These are phyloP conservation scores for Angomonas ambiguus DNA, from an alignment of 208 protist species.

Conservation along the genomic window DNA sequence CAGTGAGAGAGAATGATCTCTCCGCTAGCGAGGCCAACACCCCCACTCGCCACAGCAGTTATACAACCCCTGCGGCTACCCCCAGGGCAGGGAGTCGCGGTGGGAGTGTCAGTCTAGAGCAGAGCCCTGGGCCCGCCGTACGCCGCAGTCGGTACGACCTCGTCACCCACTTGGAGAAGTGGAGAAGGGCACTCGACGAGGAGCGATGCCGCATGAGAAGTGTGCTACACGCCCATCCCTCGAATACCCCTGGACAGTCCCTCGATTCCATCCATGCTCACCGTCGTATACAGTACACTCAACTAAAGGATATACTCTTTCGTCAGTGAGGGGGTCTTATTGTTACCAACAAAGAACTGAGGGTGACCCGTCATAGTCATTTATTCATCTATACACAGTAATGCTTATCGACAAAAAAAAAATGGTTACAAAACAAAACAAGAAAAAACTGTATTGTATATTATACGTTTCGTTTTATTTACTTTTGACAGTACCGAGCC, in stretches of 20 bases:
- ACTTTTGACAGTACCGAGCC: too few relatives aligned
- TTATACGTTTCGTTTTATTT: too few relatives aligned
- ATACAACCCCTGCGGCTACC: not conserved
- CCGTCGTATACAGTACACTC: not conserved
- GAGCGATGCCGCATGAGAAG: slow-evolving; percentile 26
- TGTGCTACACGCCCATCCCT: slow-evolving; percentile 17
- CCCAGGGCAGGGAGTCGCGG: not conserved
- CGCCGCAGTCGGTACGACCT: slow-evolving; percentile 44
- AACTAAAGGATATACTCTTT: not conserved
- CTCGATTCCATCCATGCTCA: slow-evolving; percentile 1
- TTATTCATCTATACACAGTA: too few relatives aligned
- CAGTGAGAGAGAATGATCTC: not conserved
- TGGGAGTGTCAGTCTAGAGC: not conserved
- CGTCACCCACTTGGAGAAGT: slow-evolving; percentile 45
- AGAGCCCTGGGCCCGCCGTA: not conserved
- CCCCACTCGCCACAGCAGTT: slow-evolving; percentile 14
- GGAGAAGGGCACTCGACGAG: slow-evolving; percentile 27
- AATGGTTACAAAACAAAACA: not conserved
- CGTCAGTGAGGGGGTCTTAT: too few relatives aligned
- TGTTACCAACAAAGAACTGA: too few relatives aligned
- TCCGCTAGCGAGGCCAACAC: slow-evolving; percentile 1
- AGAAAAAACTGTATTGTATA: too few relatives aligned
- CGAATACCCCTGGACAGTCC: not conserved
- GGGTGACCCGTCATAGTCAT: too few relatives aligned
- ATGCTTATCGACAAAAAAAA: too few relatives aligned